Base-by-base conservation (phyloP, 495 filamentous ascomycete species). In the Hypoxylon trugodes region DNA sequence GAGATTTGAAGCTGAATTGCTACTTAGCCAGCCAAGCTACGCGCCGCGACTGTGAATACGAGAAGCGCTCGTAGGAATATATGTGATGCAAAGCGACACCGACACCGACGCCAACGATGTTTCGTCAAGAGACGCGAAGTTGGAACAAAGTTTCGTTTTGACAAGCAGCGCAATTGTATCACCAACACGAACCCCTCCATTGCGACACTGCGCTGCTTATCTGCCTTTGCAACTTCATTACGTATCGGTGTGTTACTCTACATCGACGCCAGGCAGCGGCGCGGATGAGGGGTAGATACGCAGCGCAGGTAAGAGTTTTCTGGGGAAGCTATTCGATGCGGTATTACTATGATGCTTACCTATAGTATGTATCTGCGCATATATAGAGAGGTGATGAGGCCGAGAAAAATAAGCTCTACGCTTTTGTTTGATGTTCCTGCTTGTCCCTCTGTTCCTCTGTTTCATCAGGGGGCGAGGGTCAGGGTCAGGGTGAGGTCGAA, bases 381-480 rank as follows among this genome's bases (percentile, higher is more conserved):
- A n/a, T n/a, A n/a, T n/a, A n/a, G n/a, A n/a, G n/a, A n/a, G n/a
- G n/a, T n/a, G n/a, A n/a, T n/a, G n/a, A n/a, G n/a, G n/a, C n/a
- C n/a, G n/a, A n/a, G n/a, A 47, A 47, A 56, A 42, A 47, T 38
- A 64, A 53, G 53, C 61, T 64, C 61, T 38, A 25, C 22, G 45
- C 46, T 52, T 46, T 19, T 18, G 61, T 65, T 65, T 65, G 61
- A 59, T 65, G 13, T 41, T 19, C 40, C 6, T 38, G 28, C 33
- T 18, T 6, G 4, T 13, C 6, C 6, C 47, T 18, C 28, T 46
- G 49, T 21, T 28, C 15, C 13, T 26, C 33, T 41, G 61, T 65
- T 65, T 65, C 61, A 65, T 65, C 54, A 47, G 25, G 61, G 59
- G 18, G 9, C 26, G 36, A 32, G 16, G 18, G 36, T 32, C 16